Evolutionary conservation across 768 basidiomycete genomes (phyloP), one percentile per base, ranked within the genome.

Genomic region (Bullera alba): DNA sequence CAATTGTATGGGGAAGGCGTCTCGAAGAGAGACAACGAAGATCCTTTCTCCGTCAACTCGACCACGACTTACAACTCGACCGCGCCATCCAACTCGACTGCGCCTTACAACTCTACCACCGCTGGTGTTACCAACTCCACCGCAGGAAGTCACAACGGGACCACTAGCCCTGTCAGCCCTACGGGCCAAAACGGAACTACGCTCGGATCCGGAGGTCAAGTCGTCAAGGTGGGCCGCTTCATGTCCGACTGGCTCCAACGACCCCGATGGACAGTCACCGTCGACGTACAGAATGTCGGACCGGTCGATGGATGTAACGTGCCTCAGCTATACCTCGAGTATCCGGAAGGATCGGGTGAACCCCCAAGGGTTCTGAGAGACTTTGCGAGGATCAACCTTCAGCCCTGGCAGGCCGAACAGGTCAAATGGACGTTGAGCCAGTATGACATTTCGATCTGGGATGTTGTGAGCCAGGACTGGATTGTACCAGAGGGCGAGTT

Each of bases 381-480:
- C 45, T 69, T 69, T 39, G 47, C 56, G 5, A 61, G 67, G 38
- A 52, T 72, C 48, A 68, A 63, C 27, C 63, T 72, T 15, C 41
- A 61, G n/a, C 61, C 65, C 4, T 57, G 57, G 26, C 47, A 52
- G 26, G 53, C 63, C n/a, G 23, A 58, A 29, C 53, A 49, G 21
- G 64, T 63, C n/a, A 36, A 42, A 6, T 72, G 67, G 56, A 57
- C 52, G 19, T 43, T 72, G 27, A 68, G 66, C 5, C 32, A 48
- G 27, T 72, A 72, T 53, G 70, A 72, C 35, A 44, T 72, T 3
- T 64, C 64, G 27, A 60, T 67, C 39, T 72, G 70, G 70, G 65
- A 72, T 38, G 66, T 68, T 5, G 56, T 61, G 17, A 45, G 23
- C 8, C 65, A 67, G 42, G 41, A 54, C 16, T 72, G 70, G 70